Percentiles rank a stretch among this genome's conserved stretches.
Evolutionary conservation across 805 yeast genomes (phyloP).

Genomic region (Ogataea zsoltii): DNA sequence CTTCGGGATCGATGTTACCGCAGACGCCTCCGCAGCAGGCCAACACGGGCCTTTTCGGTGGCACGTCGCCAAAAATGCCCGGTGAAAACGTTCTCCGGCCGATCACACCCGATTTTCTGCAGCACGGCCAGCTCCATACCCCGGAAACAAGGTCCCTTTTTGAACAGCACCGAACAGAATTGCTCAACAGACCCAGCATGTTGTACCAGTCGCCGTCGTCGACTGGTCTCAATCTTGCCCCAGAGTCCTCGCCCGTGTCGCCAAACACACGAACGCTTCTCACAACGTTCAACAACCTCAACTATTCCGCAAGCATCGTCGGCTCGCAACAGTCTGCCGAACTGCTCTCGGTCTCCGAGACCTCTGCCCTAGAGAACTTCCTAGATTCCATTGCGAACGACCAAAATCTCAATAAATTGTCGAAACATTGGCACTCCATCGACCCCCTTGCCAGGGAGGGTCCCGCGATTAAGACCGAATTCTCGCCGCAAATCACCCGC

Average conservation of each 20-base stretch:
- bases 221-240: slow-evolving; percentile 1
- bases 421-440: slow-evolving; percentile 35
- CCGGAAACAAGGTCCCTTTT: slow-evolving; percentile 8
- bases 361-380: slow-evolving; percentile 36
- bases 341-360: slow-evolving; percentile 35
- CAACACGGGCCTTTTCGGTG: slow-evolving; percentile 14
- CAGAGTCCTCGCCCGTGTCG: slow-evolving; percentile 28
- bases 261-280: slow-evolving; percentile 34
- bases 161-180: slow-evolving; percentile 22
- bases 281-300: slow-evolving; percentile 31
- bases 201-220: slow-evolving; percentile 13
- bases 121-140: slow-evolving; percentile 6
- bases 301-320: slow-evolving; percentile 18
- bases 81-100: slow-evolving; percentile 13
- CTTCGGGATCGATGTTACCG: slow-evolving; percentile 7
- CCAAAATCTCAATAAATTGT: slow-evolving; percentile 27
- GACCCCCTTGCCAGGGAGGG: slow-evolving; percentile 26
- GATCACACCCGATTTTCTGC: slow-evolving; percentile 10
- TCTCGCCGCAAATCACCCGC: background rate
- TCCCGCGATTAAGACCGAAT: background rate
- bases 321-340: slow-evolving; percentile 24
- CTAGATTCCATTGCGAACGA: slow-evolving; percentile 39
- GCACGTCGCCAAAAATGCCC: slow-evolving; percentile 12
- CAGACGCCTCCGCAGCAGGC: slow-evolving; percentile 14
- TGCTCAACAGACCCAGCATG: slow-evolving; percentile 16